phyloP scores from a whole-genome alignment of 345 rosid species.

The Microcos paniculata region DNA sequence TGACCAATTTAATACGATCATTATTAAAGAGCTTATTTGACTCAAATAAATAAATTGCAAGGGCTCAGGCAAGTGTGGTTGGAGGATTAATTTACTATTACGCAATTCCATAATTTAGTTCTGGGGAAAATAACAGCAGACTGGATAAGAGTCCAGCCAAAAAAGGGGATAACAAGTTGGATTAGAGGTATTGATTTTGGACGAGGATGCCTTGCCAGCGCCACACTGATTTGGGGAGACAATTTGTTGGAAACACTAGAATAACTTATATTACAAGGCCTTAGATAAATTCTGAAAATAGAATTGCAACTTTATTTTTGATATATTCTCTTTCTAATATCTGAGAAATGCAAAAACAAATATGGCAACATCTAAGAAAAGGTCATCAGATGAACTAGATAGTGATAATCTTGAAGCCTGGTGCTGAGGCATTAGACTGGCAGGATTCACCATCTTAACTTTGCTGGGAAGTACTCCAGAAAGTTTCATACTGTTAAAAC shows the following conservation, averaged over 20 bases:
- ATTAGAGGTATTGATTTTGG: too few species aligned
- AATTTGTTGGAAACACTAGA: not conserved
- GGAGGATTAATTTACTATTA: too few species aligned
- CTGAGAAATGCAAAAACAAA: not conserved
- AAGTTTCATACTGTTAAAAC: not conserved
- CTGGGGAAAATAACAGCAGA: too few species aligned
- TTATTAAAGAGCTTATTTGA: too few species aligned
- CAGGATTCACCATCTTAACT: constrained; percentile 37
- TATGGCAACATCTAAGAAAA: not conserved
- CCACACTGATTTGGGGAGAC: not conserved
- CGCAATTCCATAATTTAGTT: too few species aligned
- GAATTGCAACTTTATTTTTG: not conserved
- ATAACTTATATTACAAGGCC: not conserved
- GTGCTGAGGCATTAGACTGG: not conserved
- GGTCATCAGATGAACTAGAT: not conserved
- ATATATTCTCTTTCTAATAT: not conserved
- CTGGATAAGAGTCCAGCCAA: too few species aligned
- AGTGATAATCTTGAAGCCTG: not conserved
- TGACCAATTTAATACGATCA: too few species aligned
- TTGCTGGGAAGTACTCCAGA: constrained; percentile 43
- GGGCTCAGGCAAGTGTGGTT: too few species aligned
- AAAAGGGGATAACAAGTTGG: too few species aligned
- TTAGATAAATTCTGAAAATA: not conserved
- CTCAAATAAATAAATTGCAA: too few species aligned
- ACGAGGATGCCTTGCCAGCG: too few species aligned